Evolutionary conservation across 108 stramenopile species (phyloP), one percentile per base, ranked within the genome.

Genomic region (Cyclotella sp.): DNA sequence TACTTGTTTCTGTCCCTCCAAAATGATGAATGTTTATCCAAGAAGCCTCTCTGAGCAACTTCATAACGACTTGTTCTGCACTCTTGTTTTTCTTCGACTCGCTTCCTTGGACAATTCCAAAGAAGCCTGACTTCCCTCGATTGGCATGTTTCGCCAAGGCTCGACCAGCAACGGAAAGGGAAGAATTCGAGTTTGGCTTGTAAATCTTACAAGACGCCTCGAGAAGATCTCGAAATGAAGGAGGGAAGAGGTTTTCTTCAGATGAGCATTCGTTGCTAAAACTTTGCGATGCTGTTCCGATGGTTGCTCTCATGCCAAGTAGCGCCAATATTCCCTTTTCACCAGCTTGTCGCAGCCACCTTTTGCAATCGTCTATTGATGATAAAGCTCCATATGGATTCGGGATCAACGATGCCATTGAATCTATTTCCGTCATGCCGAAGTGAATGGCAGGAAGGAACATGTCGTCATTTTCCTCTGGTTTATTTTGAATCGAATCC

Each of bases 61-160:
- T 27, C n/a, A 51, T 42, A 10, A 85, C 29, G 3, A 85, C 51
- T 13, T 18, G 14, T 0, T 54, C 63, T 0, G 82, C 77, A 55
- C 68, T 40, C 13, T 72, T 24, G 41, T 86, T 86, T 51, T 84
- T 78, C 16, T 16, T 30, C 19, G 72, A 18, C 34, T 62, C 62
- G 34, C 58, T 55, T 46, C 86, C 86, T 34, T 53, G 80, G 10
- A 69, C 27, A 3, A 59, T 57, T 10, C 86, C 86, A 57, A 84
- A 86, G 65, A 84, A 86, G 42, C 52, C 27, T 27, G 64, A 75
- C 13, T 44, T 22, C 7, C 78, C 82, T 24, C 86, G 72, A 73
- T 83, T 78, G n/a, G 86, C 82, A 70, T 86, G 86, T 62, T 86
- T 86, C 44, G 82, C 47, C 24, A 78, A 46, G 30, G 82, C 86